phyloP scores from a whole-genome alignment of 1,284 basidiomycete species.

The Ustilago lituana region DNA sequence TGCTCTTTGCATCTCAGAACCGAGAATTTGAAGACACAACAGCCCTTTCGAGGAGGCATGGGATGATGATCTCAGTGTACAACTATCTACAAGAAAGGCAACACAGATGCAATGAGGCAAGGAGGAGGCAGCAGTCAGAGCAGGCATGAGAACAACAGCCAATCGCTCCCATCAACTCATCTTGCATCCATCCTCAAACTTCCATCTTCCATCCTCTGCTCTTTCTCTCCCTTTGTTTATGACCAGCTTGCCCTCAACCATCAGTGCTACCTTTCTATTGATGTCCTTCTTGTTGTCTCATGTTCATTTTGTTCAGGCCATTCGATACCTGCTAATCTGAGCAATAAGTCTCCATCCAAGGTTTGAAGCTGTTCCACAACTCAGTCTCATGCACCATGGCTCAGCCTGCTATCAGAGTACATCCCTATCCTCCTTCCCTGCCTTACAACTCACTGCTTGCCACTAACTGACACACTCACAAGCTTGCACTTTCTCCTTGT shows the following conservation, averaged over 20 bases:
- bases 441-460: neutral
- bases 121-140: too few species aligned
- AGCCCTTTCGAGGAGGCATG: too few species aligned
- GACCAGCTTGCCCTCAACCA: neutral
- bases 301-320: slow-evolving; percentile 2
- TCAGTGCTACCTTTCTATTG: too few species aligned
- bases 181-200: too few species aligned
- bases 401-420: slow-evolving; percentile 39
- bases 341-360: slow-evolving; percentile 10
- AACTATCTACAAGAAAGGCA: too few species aligned
- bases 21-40: too few species aligned
- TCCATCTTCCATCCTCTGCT: neutral
- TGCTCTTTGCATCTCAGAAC: too few species aligned
- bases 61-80: too few species aligned
- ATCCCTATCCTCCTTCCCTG: neutral
- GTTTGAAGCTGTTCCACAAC: neutral
- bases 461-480: slow-evolving; percentile 1
- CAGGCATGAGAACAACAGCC: too few species aligned
- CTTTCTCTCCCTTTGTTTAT: neutral
- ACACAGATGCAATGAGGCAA: too few species aligned
- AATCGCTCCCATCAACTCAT: slow-evolving; percentile 1
- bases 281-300: slow-evolving; percentile 1
- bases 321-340: slow-evolving; percentile 2
- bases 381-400: slow-evolving; percentile 20
- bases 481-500: neutral